Percentiles rank a stretch among this genome's conserved stretches.
Conservation (phyloP, 306 rosid genomes). For the Bauhinia variegata region DNA sequence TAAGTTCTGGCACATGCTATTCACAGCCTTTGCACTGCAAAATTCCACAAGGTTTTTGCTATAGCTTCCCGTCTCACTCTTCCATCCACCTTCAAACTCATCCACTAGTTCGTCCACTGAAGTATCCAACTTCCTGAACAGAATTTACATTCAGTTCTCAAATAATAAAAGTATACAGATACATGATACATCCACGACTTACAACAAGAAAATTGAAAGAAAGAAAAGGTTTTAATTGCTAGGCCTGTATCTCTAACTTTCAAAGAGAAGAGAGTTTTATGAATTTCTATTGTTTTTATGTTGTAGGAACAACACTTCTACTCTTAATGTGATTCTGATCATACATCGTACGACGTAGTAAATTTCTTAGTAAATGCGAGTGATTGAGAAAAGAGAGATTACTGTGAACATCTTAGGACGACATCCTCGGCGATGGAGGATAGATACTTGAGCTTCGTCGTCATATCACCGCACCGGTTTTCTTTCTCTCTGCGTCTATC, state of each 20-base stretch:
- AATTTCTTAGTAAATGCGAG: too few relatives aligned
- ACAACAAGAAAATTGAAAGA: too few relatives aligned
- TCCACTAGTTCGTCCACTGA: slow-evolving; percentile 62
- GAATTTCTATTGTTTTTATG: too few relatives aligned
- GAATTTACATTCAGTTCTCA: not conserved
- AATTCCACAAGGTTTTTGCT: slow-evolving; percentile 69
- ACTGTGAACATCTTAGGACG: slow-evolving; percentile 47
- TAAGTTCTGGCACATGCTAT: slow-evolving; percentile 41
- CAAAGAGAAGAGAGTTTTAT: too few relatives aligned
- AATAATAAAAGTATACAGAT: not conserved
- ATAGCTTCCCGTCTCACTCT: slow-evolving; percentile 45
- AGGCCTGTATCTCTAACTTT: too few relatives aligned
- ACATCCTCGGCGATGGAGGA: slow-evolving; percentile 51
- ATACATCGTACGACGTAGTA: too few relatives aligned
- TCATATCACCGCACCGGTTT: slow-evolving; percentile 42
- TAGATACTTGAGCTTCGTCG: slow-evolving; percentile 49
- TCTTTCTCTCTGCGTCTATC: too few relatives aligned
- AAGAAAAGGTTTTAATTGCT: too few relatives aligned
- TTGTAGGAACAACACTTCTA: too few relatives aligned
- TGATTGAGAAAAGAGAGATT: not conserved
- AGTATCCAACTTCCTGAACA: slow-evolving; percentile 51
- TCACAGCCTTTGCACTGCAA: slow-evolving; percentile 65
- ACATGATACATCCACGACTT: not conserved
- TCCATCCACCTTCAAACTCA: slow-evolving; percentile 73
- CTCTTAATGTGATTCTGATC: too few relatives aligned